A percentile compares a stretch with the other conserved stretches of the same genome.
phyloP scores from a whole-genome alignment of 495 filamentous ascomycete species.

The Tetracladium setigerum region DNA sequence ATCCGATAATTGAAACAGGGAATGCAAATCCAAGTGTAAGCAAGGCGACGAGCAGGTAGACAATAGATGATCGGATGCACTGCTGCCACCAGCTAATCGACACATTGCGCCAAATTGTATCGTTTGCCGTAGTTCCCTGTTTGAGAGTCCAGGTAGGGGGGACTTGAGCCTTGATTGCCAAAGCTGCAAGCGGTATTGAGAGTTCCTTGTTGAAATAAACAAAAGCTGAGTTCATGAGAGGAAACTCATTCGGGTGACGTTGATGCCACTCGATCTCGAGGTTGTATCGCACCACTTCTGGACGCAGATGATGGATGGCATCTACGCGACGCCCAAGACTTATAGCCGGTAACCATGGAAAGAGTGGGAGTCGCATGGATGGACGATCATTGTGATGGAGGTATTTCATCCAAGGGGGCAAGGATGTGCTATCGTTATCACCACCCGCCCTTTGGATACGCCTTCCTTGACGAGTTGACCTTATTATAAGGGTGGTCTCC shows the following conservation, averaged over 20 bases:
- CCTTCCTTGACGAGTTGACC: slow-evolving; percentile 25
- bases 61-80: slow-evolving; percentile 52
- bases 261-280: slow-evolving; percentile 70
- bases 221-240: slow-evolving; percentile 75
- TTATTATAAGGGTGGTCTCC: slow-evolving; percentile 11
- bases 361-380: slow-evolving; percentile 59
- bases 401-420: slow-evolving; percentile 60
- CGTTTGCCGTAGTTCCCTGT: slow-evolving; percentile 39
- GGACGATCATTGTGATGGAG: slow-evolving; percentile 59
- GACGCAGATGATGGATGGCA: slow-evolving; percentile 63
- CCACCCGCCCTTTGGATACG: slow-evolving; percentile 51
- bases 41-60: slow-evolving; percentile 48
- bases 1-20: slow-evolving; percentile 62
- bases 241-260: slow-evolving; percentile 57
- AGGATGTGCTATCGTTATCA: slow-evolving; percentile 43
- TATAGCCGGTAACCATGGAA: slow-evolving; percentile 57
- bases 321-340: slow-evolving; percentile 69
- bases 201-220: slow-evolving; percentile 78
- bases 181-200: slow-evolving; percentile 63
- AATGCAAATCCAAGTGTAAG: slow-evolving; percentile 63
- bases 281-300: slow-evolving; percentile 63
- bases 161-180: slow-evolving; percentile 19
- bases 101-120: slow-evolving; percentile 60
- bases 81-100: slow-evolving; percentile 58
- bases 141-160: slow-evolving; percentile 12